phyloP scores from a whole-genome alignment of 139 green algal genomes.

The Tetradesmus obliquus region DNA sequence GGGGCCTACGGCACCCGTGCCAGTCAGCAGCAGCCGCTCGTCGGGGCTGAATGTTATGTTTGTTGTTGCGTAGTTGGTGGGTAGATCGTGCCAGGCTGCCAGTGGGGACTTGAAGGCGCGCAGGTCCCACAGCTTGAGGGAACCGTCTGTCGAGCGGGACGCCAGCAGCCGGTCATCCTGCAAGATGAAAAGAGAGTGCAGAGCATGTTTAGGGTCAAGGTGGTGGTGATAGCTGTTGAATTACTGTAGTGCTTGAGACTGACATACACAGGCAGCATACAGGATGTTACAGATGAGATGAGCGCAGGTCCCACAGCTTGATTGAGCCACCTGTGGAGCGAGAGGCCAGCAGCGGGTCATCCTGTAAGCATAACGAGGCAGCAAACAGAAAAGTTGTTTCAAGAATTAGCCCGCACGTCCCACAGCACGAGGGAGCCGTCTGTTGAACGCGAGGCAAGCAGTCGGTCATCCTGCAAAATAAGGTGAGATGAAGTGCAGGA shows the following conservation, averaged over 20 bases:
- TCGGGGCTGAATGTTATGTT: constrained; percentile 86
- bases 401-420: constrained; percentile 77
- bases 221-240: neutral
- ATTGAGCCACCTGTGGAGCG: too few relatives aligned
- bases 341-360: too few relatives aligned
- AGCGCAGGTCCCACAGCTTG: too few relatives aligned
- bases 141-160: constrained; percentile 84
- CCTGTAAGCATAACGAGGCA: too few relatives aligned
- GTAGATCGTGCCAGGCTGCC: constrained; percentile 68
- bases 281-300: too few relatives aligned
- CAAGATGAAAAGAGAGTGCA: neutral
- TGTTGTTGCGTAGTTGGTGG: constrained; percentile 66
- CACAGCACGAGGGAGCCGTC: constrained; percentile 94
- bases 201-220: neutral
- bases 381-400: too few relatives aligned
- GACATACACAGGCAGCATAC: too few relatives aligned
- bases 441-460: constrained; percentile 77
- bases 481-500: too few relatives aligned
- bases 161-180: constrained; percentile 77
- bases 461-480: constrained; percentile 61
- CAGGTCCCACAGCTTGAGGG: constrained; percentile 91
- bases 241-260: neutral
- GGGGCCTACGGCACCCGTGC: constrained; percentile 64
- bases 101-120: constrained; percentile 83
- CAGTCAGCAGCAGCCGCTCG: constrained; percentile 84